A percentile compares a stretch with the other conserved stretches of the same genome.
Conservation (phyloP, 2,329 filamentous ascomycete genomes). For the Trichoderma asperellum region DNA sequence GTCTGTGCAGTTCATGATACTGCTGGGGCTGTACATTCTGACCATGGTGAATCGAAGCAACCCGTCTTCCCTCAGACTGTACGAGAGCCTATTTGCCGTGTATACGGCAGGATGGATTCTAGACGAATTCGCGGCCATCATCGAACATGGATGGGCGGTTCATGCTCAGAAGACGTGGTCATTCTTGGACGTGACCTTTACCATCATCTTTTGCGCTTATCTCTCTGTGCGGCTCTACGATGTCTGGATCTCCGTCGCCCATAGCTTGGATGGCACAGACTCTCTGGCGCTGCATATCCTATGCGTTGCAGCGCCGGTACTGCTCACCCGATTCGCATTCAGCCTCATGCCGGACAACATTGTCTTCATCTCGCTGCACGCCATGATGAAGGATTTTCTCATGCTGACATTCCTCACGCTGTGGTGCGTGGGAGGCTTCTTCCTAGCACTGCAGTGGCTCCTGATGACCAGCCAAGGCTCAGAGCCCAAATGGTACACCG, state of each 20-base stretch:
- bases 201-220: constrained; percentile 65
- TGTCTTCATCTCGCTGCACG: constrained; percentile 72
- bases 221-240: constrained; percentile 63
- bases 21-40: constrained; percentile 64
- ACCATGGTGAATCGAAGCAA: constrained; percentile 64
- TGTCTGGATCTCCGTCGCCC: constrained; percentile 46
- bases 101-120: constrained; percentile 71
- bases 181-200: constrained; percentile 73
- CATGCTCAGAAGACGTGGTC: constrained; percentile 77
- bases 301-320: constrained; percentile 68
- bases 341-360: constrained; percentile 76
- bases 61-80: constrained; percentile 46
- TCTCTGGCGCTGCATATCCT: constrained; percentile 65
- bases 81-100: constrained; percentile 64
- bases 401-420: constrained; percentile 67
- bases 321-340: constrained; percentile 72
- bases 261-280: constrained; percentile 36
- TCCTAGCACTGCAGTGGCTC: constrained; percentile 71
- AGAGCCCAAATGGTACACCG: constrained; percentile 53
- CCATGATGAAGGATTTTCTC: constrained; percentile 75
- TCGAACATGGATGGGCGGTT: constrained; percentile 68
- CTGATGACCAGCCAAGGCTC: constrained; percentile 38
- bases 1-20: constrained; percentile 65
- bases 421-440: constrained; percentile 72
- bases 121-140: constrained; percentile 66